Percentiles rank a stretch among this genome's conserved stretches.
phyloP scores from a whole-genome alignment of 2,329 filamentous ascomycete genomes.

The Cladosporium halotolerans region DNA sequence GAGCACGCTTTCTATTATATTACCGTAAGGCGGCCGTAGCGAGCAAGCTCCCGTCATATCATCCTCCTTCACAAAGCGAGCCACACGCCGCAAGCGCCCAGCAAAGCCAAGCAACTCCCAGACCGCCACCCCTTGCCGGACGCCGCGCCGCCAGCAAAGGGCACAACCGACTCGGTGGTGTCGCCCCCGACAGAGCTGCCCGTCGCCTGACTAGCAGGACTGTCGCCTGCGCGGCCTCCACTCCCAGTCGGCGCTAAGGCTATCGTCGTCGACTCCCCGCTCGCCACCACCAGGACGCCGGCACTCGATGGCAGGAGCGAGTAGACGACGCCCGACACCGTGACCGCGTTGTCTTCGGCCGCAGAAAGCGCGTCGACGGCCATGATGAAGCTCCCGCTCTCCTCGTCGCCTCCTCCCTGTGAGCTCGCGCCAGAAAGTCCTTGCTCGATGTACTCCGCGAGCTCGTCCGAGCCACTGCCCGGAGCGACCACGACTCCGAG shows the following conservation, averaged over 20 bases:
- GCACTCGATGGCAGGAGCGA: slow-evolving; percentile 1
- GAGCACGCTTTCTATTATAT: too few relatives aligned
- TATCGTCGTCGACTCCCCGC: not conserved
- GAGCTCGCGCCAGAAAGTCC: not conserved
- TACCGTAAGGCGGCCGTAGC: too few relatives aligned
- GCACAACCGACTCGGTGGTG: not conserved
- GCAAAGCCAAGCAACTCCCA: not conserved
- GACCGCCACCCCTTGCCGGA: not conserved
- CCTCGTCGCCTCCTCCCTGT: not conserved
- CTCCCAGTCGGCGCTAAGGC: not conserved
- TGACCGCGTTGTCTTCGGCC: not conserved
- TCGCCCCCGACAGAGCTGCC: not conserved
- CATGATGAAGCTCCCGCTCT: not conserved
- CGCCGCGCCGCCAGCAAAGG: not conserved
- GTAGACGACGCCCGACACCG: not conserved
- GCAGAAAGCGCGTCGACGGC: not conserved
- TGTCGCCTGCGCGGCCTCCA: not conserved
- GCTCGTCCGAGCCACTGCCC: not conserved
- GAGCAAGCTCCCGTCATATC: too few relatives aligned
- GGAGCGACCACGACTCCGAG: not conserved
- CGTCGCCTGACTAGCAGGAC: not conserved
- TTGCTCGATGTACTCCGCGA: slow-evolving; percentile 2
- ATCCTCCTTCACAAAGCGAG: too few relatives aligned
- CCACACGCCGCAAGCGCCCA: not conserved
- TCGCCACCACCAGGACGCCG: not conserved